phyloP scores from a whole-genome alignment of 1,284 basidiomycete genomes.

The Polyporus tsugae region DNA sequence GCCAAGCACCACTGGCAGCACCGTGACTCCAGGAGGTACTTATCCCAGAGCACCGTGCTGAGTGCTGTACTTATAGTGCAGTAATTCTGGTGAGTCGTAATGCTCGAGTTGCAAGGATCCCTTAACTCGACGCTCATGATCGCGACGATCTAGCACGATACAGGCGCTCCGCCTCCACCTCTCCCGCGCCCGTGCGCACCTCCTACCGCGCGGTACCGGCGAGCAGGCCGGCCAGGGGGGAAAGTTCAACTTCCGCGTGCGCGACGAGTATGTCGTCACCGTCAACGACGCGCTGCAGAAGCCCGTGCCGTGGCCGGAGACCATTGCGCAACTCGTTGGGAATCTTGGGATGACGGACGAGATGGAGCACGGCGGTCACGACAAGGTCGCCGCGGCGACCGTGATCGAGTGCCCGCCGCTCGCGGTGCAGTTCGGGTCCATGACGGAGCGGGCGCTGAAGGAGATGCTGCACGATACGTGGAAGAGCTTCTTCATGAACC shows the following conservation, averaged over 20 bases:
- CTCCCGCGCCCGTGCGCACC: slow-evolving; percentile 34
- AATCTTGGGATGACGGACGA: slow-evolving; percentile 38
- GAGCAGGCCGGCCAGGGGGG: slow-evolving; percentile 34
- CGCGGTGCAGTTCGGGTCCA: slow-evolving; percentile 39
- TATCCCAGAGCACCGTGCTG: no score
- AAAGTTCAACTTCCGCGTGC: slow-evolving; percentile 37
- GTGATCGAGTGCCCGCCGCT: slow-evolving; percentile 38
- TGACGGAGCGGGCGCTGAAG: slow-evolving; percentile 24
- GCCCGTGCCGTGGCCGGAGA: slow-evolving; percentile 38
- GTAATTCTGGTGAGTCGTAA: no score
- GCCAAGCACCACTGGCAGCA: no score
- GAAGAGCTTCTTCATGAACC: slow-evolving; percentile 34
- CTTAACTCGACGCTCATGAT: slow-evolving; percentile 36
- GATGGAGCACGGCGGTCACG: slow-evolving; percentile 27
- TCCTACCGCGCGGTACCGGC: slow-evolving; percentile 32
- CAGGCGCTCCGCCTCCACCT: slow-evolving; percentile 36
- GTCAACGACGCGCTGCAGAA: slow-evolving; percentile 31
- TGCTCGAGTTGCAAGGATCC: no score
- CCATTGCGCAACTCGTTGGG: slow-evolving; percentile 31
- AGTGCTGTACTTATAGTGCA: no score
- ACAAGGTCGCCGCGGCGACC: slow-evolving; percentile 34
- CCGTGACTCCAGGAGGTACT: no score
- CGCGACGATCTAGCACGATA: slow-evolving; percentile 27
- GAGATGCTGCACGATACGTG: slow-evolving; percentile 26
- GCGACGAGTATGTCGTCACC: slow-evolving; percentile 30